Evolutionary conservation across 164 flowering plant species (phyloP), one percentile per base, ranked within the genome.

Genomic region (Dillenia suffruticosa): DNA sequence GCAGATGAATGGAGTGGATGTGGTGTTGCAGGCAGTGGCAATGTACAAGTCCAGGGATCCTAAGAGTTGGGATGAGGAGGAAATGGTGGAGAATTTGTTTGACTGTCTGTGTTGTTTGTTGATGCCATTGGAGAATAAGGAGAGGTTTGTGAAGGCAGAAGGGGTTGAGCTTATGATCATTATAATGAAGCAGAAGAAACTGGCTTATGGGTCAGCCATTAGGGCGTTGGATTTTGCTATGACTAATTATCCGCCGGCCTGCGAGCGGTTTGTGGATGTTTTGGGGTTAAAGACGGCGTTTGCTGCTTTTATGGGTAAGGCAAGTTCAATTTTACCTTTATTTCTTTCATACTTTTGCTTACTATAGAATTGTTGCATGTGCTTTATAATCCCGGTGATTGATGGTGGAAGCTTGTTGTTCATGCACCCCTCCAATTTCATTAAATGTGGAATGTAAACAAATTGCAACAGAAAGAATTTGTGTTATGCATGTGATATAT

Each of bases 251-350:
- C 92, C 96, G 0, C 90, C 96, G 10, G 96, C 97, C 11, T 89
- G 96, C 44, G 97, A 95, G 71, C 77, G 99, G 61, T 92, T 95
- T 75, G 88, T 95, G 58, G 99, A 95, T 82, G 97, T 95, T 62
- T 58, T 95, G 84, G 99, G 99, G 52, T 74, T 95, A 75, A 95
- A 92, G 83, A 95, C 97, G 40, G 94, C 90, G 0, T 95, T 95
- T 73, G 85, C 97, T 15, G 94, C 99, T 74, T 95, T 95, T 74
- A 92, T 92, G 99, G 97, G 99, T 86, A 95, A 95, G 99, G 99
- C 93, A 95, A 92, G 99, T 89, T 63, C 71, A 16, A 43, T 58
- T 2, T 54, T 64, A 62, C 63, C 64, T 55, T 47, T 24, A 9
- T 17, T 26, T 57, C 59, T 67, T n/a, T 63, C 16, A 32, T 49